Percentiles rank a stretch among this genome's conserved stretches.
phyloP scores from a whole-genome alignment of 129 eudicot genomes.

The Artemisia annua region DNA sequence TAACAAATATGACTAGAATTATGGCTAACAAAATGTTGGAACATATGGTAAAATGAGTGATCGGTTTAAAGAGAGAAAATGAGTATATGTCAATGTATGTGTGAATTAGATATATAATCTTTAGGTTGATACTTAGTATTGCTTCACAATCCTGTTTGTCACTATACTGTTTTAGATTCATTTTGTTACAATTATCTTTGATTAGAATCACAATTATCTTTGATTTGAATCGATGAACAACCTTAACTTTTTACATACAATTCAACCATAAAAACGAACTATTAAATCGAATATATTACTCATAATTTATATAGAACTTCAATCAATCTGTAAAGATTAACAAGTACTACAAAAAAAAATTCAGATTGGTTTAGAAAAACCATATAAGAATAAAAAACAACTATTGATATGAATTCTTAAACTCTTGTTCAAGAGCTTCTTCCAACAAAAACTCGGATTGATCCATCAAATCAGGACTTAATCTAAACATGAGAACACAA shows the following conservation, averaged over 20 bases:
- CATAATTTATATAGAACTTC: neutral
- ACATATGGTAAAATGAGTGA: no score
- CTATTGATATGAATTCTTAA: slow-evolving; percentile 21
- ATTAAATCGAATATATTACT: no score
- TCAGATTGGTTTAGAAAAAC: neutral
- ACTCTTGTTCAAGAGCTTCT: slow-evolving; percentile 39
- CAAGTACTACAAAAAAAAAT: neutral
- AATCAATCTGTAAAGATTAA: slow-evolving; percentile 8
- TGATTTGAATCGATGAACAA: neutral
- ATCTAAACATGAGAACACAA: slow-evolving; percentile 84
- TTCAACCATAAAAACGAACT: no score
- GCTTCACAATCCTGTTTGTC: no score
- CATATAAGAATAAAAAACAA: neutral
- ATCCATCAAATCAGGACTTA: slow-evolving; percentile 84
- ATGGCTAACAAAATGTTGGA: no score
- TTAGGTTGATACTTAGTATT: no score
- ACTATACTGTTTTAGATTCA: neutral
- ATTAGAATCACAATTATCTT: neutral
- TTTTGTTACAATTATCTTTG: neutral
- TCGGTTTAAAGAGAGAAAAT: no score
- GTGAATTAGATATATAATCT: no score
- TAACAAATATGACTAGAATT: no score
- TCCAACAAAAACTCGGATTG: slow-evolving; percentile 41
- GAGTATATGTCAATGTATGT: no score
- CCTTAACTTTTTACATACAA: no score